Conservation (phyloP, 208 protist species). For the Acanthamoeba healyi region DNA sequence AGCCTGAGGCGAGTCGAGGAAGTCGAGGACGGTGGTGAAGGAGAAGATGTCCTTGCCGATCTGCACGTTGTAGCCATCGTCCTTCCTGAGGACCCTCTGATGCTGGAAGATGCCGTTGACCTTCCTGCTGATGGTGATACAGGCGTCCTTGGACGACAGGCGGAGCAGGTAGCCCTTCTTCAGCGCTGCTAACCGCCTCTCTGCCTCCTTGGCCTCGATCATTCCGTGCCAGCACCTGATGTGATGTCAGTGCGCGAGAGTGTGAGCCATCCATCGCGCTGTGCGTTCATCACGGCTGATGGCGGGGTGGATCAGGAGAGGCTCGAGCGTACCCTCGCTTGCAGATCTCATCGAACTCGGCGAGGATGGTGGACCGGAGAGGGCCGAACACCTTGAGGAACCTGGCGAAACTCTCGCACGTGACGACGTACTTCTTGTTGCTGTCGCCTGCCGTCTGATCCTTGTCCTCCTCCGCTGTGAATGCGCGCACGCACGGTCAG, state of each 20-base stretch:
- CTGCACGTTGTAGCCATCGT: slow-evolving; percentile 5
- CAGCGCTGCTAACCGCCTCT: not conserved
- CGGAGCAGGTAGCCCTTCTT: slow-evolving; percentile 55
- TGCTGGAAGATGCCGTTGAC: not conserved
- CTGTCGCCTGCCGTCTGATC: not conserved
- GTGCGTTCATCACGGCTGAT: no score
- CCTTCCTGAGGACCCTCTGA: not conserved
- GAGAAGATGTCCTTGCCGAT: slow-evolving; percentile 17
- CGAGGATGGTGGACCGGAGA: not conserved
- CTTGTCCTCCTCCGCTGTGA: not conserved
- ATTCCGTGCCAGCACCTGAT: not conserved
- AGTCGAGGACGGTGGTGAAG: not conserved
- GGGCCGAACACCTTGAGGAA: not conserved
- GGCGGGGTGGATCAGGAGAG: no score
- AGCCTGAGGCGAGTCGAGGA: not conserved
- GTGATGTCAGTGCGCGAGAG: no score
- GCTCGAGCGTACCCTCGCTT: not conserved
- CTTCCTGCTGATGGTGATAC: slow-evolving; percentile 59
- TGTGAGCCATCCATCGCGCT: no score
- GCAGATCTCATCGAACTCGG: not conserved
- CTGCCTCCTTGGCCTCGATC: slow-evolving; percentile 55
- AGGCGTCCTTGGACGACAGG: slow-evolving; percentile 12
- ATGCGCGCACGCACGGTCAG: not conserved
- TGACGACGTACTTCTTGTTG: not conserved
- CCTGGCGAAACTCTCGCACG: not conserved